Evolutionary conservation across 768 basidiomycete species (phyloP).

Genomic region (Suillus subalutaceus): DNA sequence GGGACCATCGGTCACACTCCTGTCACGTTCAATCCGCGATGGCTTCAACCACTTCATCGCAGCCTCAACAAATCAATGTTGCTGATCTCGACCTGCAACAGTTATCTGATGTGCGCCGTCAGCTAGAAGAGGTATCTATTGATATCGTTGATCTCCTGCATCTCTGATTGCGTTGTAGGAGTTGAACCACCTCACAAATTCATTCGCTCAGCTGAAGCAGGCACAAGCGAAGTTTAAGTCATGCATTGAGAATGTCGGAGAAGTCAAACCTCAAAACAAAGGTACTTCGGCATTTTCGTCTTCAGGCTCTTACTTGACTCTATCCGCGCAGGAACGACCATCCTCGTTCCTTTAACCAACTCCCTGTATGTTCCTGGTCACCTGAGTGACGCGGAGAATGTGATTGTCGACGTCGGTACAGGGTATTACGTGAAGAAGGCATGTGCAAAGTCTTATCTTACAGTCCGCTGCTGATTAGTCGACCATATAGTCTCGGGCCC

Average conservation of each 20-base stretch:
- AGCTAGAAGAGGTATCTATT: conserved; percentile 83
- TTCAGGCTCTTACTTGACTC: neutral
- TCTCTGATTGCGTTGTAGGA: conserved; percentile 56
- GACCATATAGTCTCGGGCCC: conserved; percentile 67
- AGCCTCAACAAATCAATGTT: conserved; percentile 75
- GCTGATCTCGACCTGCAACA: conserved; percentile 85
- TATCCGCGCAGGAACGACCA: conserved; percentile 68
- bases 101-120: conserved; percentile 85
- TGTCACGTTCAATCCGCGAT: conserved; percentile 23
- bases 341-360: conserved; percentile 91
- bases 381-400: conserved; percentile 78
- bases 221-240: conserved; percentile 91
- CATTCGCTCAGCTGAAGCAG: conserved; percentile 89
- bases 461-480: conserved; percentile 1
- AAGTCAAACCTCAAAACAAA: conserved; percentile 73
- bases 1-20: conserved; percentile 18
- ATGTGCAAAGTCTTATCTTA: conserved; percentile 17
- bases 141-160: neutral
- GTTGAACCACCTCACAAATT: conserved; percentile 86
- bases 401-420: conserved; percentile 94
- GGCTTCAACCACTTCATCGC: conserved; percentile 34
- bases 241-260: conserved; percentile 79
- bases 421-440: conserved; percentile 98
- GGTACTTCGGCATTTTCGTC: conserved; percentile 36
- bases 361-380: conserved; percentile 96